Evolutionary conservation across 306 rosid genomes (phyloP), one percentile per base, ranked within the genome.

Genomic region (Quercus parvula): DNA sequence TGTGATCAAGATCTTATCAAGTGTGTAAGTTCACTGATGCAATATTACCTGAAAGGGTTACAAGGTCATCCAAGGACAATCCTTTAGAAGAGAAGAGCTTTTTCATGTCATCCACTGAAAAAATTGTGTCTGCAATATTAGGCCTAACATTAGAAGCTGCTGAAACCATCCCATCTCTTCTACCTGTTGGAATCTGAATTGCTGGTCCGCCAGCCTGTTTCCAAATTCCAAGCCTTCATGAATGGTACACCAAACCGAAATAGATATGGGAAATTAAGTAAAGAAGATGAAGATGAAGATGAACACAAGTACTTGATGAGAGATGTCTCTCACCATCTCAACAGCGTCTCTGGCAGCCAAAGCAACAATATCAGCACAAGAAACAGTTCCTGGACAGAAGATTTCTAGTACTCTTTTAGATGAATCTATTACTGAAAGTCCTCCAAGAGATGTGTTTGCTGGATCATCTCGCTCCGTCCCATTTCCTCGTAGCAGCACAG

Each of bases 301-400:
- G 4, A 20, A 56, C 62, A 51, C 44, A 35, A 64, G 27, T 35
- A 66, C 24, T 28, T 70, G 22, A 46, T 52, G 76, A 61, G 78
- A 73, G 52, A 79, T 31, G 27, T 25, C 38, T 8, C 94, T 87
- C 77, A 92, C 97, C 77, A 86, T 54, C 82, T 88, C 98, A 82
- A 94, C 94, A 0, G 98, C 97, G 82, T 94, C 98, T 88, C 97
- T 88, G 5, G 98, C 97, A 73, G 97, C 97, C 74, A 94, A 70
- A 78, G 90, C 98, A 79, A 94, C 77, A 71, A 94, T 86, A 81
- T 94, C 98, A 44, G 98, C 97, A 70, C 98, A 92, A 78, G 98
- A 94, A 84, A 94, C 98, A 11, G 89, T 90, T 82, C 70, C 87
- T 0, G 97, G 98, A 70, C 97, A 94, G 57, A 94, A 84, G 3